Conservation (phyloP, 768 basidiomycete species). For the Suillus hirtellus region DNA sequence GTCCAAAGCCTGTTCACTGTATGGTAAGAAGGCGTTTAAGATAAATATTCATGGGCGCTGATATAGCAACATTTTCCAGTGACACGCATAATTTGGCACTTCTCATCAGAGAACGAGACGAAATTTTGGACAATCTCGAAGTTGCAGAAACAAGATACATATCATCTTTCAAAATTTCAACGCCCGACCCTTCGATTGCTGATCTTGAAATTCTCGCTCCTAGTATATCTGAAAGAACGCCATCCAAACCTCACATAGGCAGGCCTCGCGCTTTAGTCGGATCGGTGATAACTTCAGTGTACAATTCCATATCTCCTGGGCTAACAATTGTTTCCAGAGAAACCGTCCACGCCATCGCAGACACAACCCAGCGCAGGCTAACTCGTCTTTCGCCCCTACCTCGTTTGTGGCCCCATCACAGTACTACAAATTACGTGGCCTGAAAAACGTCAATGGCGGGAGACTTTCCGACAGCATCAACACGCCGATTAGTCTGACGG, state of each 20-base stretch:
- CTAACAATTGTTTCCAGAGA: slow-evolving; percentile 17
- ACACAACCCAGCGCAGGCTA: slow-evolving; percentile 61
- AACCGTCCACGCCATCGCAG: slow-evolving; percentile 44
- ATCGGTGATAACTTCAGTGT: slow-evolving; percentile 20
- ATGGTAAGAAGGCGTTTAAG: slow-evolving; percentile 44
- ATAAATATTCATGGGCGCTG: neutral
- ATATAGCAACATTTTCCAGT: slow-evolving; percentile 35
- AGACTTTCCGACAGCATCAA: slow-evolving; percentile 49
- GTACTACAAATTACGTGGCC: slow-evolving; percentile 71
- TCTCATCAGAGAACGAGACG: slow-evolving; percentile 74
- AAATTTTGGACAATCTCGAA: slow-evolving; percentile 77
- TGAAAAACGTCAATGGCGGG: slow-evolving; percentile 62
- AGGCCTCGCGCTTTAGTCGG: slow-evolving; percentile 57
- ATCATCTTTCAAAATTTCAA: slow-evolving; percentile 69
- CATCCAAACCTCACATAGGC: slow-evolving; percentile 62
- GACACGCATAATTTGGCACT: slow-evolving; percentile 67
- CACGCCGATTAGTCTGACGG: slow-evolving; percentile 48
- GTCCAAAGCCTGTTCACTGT: slow-evolving; percentile 74
- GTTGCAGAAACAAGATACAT: slow-evolving; percentile 80
- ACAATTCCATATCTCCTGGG: neutral
- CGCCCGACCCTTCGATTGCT: slow-evolving; percentile 69
- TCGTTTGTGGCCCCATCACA: slow-evolving; percentile 79
- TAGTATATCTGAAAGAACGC: slow-evolving; percentile 37
- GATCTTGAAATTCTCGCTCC: slow-evolving; percentile 46
- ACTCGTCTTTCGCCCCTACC: slow-evolving; percentile 71